These are phyloP conservation scores for Reutealis trisperma DNA, from an alignment of 345 rosid species.

Conservation along the genomic window DNA sequence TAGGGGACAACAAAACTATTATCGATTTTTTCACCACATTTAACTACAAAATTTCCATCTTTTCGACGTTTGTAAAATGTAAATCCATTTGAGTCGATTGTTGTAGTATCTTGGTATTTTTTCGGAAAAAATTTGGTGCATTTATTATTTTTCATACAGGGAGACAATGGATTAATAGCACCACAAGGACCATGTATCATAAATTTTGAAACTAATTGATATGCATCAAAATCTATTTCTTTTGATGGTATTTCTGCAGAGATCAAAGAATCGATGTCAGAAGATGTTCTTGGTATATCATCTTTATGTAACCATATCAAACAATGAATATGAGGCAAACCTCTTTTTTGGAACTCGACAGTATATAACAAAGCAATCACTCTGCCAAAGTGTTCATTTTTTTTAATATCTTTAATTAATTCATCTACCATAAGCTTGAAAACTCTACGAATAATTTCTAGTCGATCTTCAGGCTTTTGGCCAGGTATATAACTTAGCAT, in stretches of 20 bases:
- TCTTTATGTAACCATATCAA: background rate
- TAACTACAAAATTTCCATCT: too few species aligned
- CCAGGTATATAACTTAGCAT: background rate
- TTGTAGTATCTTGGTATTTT: background rate
- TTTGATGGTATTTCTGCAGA: background rate
- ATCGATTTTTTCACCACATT: too few species aligned
- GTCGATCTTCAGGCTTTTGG: background rate
- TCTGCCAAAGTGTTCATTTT: background rate
- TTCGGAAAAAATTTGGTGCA: background rate
- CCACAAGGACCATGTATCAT: background rate
- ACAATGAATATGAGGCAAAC: background rate
- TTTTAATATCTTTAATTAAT: background rate
- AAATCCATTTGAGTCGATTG: background rate
- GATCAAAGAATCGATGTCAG: background rate
- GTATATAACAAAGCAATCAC: background rate
- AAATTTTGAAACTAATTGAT: background rate
- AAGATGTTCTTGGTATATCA: too few species aligned
- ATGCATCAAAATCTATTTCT: fast-evolving
- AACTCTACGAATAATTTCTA: background rate
- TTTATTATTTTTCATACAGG: too few species aligned
- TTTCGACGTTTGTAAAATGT: background rate
- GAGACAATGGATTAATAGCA: background rate
- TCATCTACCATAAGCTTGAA: background rate
- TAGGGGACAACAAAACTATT: too few species aligned
- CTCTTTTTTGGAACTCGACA: background rate